phyloP scores from a whole-genome alignment of 2,329 filamentous ascomycete genomes.

The Fusarium sp. region DNA sequence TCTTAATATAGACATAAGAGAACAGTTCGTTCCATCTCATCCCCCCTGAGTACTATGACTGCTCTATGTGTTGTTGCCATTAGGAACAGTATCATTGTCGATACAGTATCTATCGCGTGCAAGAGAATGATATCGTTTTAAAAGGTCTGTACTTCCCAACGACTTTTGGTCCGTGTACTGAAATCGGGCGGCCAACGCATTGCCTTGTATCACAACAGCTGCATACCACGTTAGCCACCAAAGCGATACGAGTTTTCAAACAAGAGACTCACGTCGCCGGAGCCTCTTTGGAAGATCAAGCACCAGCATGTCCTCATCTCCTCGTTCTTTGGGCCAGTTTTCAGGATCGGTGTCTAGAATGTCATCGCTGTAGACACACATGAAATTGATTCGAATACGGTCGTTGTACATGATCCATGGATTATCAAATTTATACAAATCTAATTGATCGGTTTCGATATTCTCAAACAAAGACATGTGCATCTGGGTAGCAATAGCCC shows the following conservation, averaged over 20 bases:
- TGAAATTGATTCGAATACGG: constrained; percentile 43
- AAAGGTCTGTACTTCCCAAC: constrained; percentile 23
- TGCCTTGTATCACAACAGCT: constrained; percentile 37
- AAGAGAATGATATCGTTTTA: constrained; percentile 35
- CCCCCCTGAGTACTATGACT: not conserved
- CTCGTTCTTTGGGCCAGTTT: constrained; percentile 6
- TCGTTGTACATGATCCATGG: constrained; percentile 38
- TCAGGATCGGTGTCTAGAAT: constrained; percentile 29
- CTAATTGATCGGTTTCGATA: constrained; percentile 33
- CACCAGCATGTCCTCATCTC: constrained; percentile 31
- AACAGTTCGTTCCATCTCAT: not conserved
- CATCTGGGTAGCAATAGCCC: constrained; percentile 41
- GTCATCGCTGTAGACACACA: constrained; percentile 39
- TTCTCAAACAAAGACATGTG: constrained; percentile 44
- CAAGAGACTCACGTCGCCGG: constrained; percentile 29
- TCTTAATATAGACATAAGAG: constrained; percentile 8
- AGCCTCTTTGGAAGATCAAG: constrained; percentile 32
- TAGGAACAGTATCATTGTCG: not conserved
- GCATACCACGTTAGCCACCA: not conserved
- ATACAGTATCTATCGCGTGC: constrained; percentile 34
- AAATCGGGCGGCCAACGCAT: constrained; percentile 36
- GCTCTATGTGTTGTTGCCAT: not conserved
- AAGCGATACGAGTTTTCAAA: accelerated
- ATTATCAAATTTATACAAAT: constrained; percentile 39
- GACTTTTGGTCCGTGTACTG: constrained; percentile 33